A percentile compares a stretch with the other conserved stretches of the same genome.
phyloP scores from a whole-genome alignment of 306 rosid species.

The Quercus parvula region DNA sequence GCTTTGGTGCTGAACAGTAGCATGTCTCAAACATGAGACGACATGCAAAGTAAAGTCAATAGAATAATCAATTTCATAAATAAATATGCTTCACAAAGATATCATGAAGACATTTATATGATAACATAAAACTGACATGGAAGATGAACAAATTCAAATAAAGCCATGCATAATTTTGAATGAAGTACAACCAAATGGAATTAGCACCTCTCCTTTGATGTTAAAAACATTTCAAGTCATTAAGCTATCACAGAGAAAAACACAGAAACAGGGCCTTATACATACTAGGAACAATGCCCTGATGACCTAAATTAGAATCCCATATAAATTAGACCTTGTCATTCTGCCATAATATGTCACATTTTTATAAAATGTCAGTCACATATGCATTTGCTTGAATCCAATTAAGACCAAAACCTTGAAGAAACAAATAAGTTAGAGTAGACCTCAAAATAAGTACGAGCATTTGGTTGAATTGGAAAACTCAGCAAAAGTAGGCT shows the following conservation, averaged over 20 bases:
- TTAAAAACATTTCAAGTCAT: neutral
- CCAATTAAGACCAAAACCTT: neutral
- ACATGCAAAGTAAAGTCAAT: neutral
- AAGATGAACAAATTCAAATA: neutral
- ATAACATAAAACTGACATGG: neutral
- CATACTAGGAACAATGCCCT: neutral
- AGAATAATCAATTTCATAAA: neutral
- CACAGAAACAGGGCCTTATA: neutral
- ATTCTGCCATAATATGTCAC: neutral
- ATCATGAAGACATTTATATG: neutral
- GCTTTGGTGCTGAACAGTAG: neutral
- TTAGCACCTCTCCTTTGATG: neutral
- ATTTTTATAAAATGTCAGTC: too few relatives aligned
- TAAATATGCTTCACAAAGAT: neutral
- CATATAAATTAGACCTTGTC: neutral
- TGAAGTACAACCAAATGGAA: neutral
- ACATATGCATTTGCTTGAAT: neutral
- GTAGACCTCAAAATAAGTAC: neutral
- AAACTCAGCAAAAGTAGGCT: neutral
- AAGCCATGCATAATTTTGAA: neutral
- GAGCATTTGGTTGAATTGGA: neutral
- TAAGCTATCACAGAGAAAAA: neutral
- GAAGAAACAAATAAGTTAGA: neutral
- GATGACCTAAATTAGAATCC: neutral
- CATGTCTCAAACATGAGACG: neutral